These are phyloP conservation scores for Thermothelomyces thermophilus DNA, from an alignment of 2,329 filamentous ascomycete genomes.

Conservation along the genomic window DNA sequence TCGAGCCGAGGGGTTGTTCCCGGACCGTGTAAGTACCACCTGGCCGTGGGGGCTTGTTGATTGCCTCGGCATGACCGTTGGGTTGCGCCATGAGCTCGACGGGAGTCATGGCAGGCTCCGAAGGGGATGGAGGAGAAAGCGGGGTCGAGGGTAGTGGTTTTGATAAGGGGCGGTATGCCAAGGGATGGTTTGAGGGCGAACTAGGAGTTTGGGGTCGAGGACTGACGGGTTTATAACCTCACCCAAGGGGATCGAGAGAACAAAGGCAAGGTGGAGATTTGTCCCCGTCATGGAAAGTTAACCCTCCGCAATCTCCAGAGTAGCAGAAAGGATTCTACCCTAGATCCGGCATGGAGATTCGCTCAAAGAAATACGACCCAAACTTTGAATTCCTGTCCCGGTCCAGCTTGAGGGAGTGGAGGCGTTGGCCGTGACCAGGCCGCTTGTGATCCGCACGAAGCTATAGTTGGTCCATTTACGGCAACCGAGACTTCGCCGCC, in stretches of 20 bases:
- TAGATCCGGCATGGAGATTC: background rate
- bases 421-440: background rate
- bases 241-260: background rate
- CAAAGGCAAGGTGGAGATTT: background rate
- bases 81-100: slow-evolving; percentile 7
- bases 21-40: slow-evolving; percentile 28
- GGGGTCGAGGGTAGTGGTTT: background rate
- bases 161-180: background rate
- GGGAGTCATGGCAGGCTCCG: slow-evolving; percentile 4
- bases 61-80: slow-evolving; percentile 7
- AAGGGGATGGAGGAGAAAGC: background rate
- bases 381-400: background rate
- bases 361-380: slow-evolving; percentile 1
- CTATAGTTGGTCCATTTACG: slow-evolving; percentile 20
- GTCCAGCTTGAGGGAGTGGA: slow-evolving; percentile 8
- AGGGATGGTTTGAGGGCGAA: background rate
- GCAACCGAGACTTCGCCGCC: slow-evolving; percentile 1
- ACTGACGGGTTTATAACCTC: slow-evolving; percentile 5
- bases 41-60: slow-evolving; percentile 1
- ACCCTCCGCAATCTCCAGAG: slow-evolving; percentile 2
- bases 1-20: slow-evolving; percentile 34
- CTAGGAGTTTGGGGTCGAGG: background rate
- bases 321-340: too few relatives aligned
- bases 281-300: background rate
- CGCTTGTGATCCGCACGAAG: background rate